Conservation (phyloP, 192 early-diverging fungal genomes). For the Entomortierella lignicola region DNA sequence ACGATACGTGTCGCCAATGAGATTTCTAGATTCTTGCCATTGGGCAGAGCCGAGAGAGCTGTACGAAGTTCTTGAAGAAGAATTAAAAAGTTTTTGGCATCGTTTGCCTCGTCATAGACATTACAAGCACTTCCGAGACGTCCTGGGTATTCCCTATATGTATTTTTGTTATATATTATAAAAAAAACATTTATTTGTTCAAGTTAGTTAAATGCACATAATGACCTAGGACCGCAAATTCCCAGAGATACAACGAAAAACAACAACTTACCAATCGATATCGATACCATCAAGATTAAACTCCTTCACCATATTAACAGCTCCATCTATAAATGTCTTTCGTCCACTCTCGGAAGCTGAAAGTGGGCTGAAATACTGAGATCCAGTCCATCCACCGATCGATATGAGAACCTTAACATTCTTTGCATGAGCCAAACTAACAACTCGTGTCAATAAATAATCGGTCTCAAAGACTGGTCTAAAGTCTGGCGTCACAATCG, state of each 20-base stretch:
- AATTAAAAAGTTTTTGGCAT: slow-evolving; percentile 69
- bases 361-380: slow-evolving; percentile 65
- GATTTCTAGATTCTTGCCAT: slow-evolving; percentile 60
- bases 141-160: slow-evolving; percentile 77
- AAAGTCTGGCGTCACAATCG: slow-evolving; percentile 29
- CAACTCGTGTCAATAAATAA: slow-evolving; percentile 46
- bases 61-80: slow-evolving; percentile 70
- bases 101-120: slow-evolving; percentile 62
- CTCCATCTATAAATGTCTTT: slow-evolving; percentile 61
- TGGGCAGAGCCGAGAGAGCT: slow-evolving; percentile 56
- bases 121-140: slow-evolving; percentile 71
- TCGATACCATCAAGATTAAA: slow-evolving; percentile 79
- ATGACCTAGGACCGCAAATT: no score
- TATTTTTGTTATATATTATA: no score
- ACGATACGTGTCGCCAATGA: slow-evolving; percentile 72
- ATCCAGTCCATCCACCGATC: slow-evolving; percentile 79
- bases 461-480: slow-evolving; percentile 36
- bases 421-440: slow-evolving; percentile 55
- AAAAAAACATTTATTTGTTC: no score
- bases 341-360: slow-evolving; percentile 57
- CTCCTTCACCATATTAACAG: slow-evolving; percentile 59
- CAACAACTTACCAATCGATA: slow-evolving; percentile 64
- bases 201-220: no score
- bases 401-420: slow-evolving; percentile 69
- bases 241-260: not conserved